phyloP scores from a whole-genome alignment of 441 rosid species.

The Corymbia citriodora region DNA sequence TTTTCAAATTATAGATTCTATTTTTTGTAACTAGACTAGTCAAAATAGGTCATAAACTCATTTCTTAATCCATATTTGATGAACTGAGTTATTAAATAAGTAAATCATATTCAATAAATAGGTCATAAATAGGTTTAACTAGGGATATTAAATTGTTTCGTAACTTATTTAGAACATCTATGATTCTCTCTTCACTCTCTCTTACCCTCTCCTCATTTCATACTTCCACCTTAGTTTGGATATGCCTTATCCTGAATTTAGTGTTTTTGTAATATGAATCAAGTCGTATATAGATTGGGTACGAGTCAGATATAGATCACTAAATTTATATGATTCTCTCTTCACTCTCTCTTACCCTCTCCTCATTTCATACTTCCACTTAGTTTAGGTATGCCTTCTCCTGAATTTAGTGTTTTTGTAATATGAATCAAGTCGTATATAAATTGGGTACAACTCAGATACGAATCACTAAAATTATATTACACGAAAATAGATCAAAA shows the following conservation, averaged over 20 bases:
- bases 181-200: not conserved
- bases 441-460: rapidly evolving
- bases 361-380: not conserved
- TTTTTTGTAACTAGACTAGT: not conserved
- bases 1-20: not conserved
- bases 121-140: not conserved
- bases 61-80: no score
- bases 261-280: not conserved
- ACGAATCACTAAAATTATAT: no score
- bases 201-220: not conserved
- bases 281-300: no score
- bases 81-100: not conserved
- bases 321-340: not conserved
- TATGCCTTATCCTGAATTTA: no score
- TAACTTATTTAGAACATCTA: not conserved
- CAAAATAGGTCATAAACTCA: no score
- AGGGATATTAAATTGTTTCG: not conserved
- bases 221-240: not conserved
- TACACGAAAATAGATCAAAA: no score
- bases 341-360: not conserved
- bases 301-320: rapidly evolving
- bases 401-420: not conserved
- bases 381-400: not conserved
- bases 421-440: no score
- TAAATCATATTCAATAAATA: not conserved